A percentile compares a stretch with the other conserved stretches of the same genome.
Conservation (phyloP, 768 basidiomycete genomes). For the Hericium coralloides region DNA sequence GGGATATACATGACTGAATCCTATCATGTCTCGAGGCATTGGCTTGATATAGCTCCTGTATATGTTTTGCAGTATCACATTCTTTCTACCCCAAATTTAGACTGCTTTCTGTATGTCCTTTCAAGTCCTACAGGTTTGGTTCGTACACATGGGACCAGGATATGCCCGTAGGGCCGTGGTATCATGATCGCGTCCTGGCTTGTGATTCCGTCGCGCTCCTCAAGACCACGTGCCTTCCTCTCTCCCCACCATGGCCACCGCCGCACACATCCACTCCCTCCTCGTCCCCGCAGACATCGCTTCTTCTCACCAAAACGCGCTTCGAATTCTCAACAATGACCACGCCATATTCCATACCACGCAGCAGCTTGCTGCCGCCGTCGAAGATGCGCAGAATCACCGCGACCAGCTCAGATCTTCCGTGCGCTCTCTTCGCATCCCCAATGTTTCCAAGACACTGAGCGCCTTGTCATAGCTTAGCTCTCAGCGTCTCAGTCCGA, state of each 20-base stretch:
- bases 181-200: neutral
- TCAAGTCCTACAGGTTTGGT: no score
- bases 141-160: no score
- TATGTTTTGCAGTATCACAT: no score
- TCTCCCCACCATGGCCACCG: constrained; percentile 1
- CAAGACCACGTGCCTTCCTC: neutral
- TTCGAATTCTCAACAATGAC: constrained; percentile 33
- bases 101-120: no score
- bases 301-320: constrained; percentile 25
- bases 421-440: constrained; percentile 19
- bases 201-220: neutral
- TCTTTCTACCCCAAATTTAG: no score
- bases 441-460: constrained; percentile 15
- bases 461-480: constrained; percentile 44
- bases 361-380: constrained; percentile 34
- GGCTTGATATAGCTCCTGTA: no score
- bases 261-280: constrained; percentile 37
- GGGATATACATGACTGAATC: no score
- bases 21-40: no score
- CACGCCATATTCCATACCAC: constrained; percentile 33
- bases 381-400: constrained; percentile 32
- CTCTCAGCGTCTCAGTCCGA: constrained; percentile 41
- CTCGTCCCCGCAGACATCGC: constrained; percentile 38
- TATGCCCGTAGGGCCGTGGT: no score
- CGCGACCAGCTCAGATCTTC: constrained; percentile 18